Evolutionary conservation across 2,329 filamentous ascomycete species (phyloP).

Genomic region (Setomelanomma holmii): DNA sequence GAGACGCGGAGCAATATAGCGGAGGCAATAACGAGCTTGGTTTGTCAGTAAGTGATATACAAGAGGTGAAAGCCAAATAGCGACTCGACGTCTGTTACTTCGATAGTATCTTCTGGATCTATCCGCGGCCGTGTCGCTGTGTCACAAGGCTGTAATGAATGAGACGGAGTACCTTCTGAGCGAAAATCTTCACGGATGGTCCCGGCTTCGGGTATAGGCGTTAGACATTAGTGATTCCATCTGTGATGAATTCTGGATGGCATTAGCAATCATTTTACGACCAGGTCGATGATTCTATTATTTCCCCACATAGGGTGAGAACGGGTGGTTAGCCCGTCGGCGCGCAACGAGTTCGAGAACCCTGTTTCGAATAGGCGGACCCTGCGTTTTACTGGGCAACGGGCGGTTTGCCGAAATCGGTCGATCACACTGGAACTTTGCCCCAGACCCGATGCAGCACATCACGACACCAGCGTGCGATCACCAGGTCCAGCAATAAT

Average conservation of each 20-base stretch:
- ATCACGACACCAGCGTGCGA: background rate
- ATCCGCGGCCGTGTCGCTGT: constrained; percentile 10
- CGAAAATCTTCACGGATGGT: constrained; percentile 7
- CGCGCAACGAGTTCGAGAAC: constrained; percentile 2
- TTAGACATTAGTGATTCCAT: constrained; percentile 11
- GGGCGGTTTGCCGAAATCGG: constrained; percentile 4
- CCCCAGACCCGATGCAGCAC: background rate
- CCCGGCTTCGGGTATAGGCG: constrained; percentile 15
- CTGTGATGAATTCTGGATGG: constrained; percentile 5
- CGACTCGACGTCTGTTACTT: background rate
- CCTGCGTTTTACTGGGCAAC: constrained; percentile 6
- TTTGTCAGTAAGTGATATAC: background rate
- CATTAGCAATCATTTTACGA: constrained; percentile 26
- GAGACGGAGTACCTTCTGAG: background rate
- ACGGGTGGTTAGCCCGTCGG: constrained; percentile 14
- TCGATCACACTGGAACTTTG: background rate
- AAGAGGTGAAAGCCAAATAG: background rate
- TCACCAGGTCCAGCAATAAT: background rate
- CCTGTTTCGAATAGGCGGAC: background rate
- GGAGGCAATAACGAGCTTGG: constrained; percentile 2
- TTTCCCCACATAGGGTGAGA: constrained; percentile 14
- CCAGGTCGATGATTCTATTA: constrained; percentile 16
- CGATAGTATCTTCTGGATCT: background rate
- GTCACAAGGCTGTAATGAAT: constrained; percentile 2
- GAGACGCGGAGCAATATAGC: constrained; percentile 14